phyloP scores from a whole-genome alignment of 805 yeast genomes.

The Zygosaccharomyces bisporus region DNA sequence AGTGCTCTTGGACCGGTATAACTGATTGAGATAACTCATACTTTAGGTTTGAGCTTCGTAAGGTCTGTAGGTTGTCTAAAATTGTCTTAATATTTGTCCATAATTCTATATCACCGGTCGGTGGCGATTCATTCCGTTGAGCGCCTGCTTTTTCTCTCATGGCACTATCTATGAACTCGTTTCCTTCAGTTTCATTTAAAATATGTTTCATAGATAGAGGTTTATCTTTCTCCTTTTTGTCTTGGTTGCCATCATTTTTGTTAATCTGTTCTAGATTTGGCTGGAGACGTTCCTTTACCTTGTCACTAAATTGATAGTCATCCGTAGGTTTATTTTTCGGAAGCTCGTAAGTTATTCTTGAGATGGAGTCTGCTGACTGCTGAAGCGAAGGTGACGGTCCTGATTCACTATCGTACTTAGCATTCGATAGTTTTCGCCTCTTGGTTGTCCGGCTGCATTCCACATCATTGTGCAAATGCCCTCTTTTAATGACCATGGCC shows the following conservation, averaged over 20 bases:
- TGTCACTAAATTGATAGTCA: constrained; percentile 21
- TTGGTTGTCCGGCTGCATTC: not conserved
- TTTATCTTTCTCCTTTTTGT: constrained; percentile 8
- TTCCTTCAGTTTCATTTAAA: constrained; percentile 10
- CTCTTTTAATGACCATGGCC: constrained; percentile 19
- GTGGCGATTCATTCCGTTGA: not conserved
- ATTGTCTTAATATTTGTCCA: constrained; percentile 17
- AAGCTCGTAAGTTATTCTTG: constrained; percentile 18
- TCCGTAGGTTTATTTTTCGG: constrained; percentile 4
- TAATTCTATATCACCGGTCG: constrained; percentile 9
- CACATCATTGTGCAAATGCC: constrained; percentile 1
- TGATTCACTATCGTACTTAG: not conserved
- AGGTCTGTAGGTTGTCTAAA: constrained; percentile 15
- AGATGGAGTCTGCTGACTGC: not conserved
- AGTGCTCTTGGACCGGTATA: constrained; percentile 9
- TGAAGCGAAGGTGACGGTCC: not conserved
- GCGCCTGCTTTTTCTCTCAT: not conserved
- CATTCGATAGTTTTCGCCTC: not conserved
- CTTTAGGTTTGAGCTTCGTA: constrained; percentile 10
- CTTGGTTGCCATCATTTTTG: not conserved
- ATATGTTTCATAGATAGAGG: constrained; percentile 13
- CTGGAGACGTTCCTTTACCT: constrained; percentile 33
- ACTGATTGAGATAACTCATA: not conserved
- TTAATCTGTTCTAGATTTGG: constrained; percentile 39
- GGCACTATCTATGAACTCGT: constrained; percentile 3